These are phyloP conservation scores for Fusarium brevicatenulatum DNA, from an alignment of 2,329 filamentous ascomycete genomes.

Conservation along the genomic window DNA sequence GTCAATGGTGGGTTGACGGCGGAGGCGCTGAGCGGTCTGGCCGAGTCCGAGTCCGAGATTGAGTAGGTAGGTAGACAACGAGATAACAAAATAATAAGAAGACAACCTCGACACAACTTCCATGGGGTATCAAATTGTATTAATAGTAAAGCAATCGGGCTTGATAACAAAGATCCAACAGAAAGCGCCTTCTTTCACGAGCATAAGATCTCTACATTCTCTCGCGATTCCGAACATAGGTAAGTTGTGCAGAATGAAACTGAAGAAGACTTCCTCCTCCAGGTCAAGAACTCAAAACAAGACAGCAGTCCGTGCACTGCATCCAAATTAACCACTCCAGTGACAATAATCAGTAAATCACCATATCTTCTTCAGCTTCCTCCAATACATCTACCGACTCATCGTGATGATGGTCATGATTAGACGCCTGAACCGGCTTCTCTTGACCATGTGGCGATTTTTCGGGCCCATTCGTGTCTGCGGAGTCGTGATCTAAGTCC, in stretches of 20 bases:
- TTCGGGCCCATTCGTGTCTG: slow-evolving; percentile 10
- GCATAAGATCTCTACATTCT: background rate
- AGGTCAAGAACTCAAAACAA: background rate
- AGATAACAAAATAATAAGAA: background rate
- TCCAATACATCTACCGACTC: slow-evolving; percentile 81
- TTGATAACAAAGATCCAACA: background rate
- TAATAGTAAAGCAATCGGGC: slow-evolving; percentile 1
- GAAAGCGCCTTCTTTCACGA: slow-evolving; percentile 6
- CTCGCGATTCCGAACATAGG: background rate
- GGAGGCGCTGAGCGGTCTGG: slow-evolving; percentile 19
- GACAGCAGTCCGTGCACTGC: background rate
- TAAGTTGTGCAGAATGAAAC: background rate
- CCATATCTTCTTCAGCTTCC: slow-evolving; percentile 87
- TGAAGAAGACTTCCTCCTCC: background rate
- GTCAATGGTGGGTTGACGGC: slow-evolving; percentile 7
- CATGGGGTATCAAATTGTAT: slow-evolving; percentile 24
- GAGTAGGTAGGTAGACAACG: background rate
- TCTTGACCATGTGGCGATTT: slow-evolving; percentile 12
- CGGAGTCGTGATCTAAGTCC: slow-evolving; percentile 12
- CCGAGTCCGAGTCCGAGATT: background rate
- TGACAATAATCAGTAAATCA: slow-evolving; percentile 76
- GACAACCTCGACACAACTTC: background rate
- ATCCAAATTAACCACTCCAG: background rate
- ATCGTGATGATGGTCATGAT: slow-evolving; percentile 62
- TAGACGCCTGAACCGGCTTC: slow-evolving; percentile 12